Conservation (phyloP, 768 basidiomycete genomes). For the Lactifluus subvellereus region DNA sequence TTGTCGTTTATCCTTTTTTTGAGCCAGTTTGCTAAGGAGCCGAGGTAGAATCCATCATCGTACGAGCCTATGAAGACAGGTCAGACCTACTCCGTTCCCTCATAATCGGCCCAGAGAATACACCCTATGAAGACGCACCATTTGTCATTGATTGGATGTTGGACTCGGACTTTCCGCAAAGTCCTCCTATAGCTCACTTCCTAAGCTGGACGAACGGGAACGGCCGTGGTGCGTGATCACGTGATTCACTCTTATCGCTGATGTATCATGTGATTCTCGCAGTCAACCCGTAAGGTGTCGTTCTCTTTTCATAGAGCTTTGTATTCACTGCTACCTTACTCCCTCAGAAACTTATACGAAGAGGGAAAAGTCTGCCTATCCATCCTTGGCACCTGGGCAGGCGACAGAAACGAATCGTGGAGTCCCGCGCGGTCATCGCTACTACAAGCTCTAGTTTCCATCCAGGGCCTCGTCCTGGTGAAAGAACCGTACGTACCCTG, state of each 20-base stretch:
- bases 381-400: conserved; percentile 87
- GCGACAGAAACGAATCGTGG: conserved; percentile 86
- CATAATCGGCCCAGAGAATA: conserved; percentile 90
- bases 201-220: conserved; percentile 93
- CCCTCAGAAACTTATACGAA: conserved; percentile 76
- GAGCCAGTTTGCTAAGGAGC: not conserved
- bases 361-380: conserved; percentile 94
- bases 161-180: conserved; percentile 76
- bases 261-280: not conserved
- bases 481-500: conserved; percentile 71
- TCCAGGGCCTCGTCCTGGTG: conserved; percentile 89
- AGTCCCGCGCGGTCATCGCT: conserved; percentile 77
- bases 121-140: conserved; percentile 92
- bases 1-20: conserved; percentile 18
- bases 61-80: conserved; percentile 87
- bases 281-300: conserved; percentile 72
- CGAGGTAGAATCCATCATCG: conserved; percentile 70
- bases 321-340: not conserved
- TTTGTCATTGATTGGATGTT: conserved; percentile 94
- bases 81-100: conserved; percentile 80
- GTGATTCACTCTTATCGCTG: not conserved
- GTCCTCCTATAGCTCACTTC: conserved; percentile 84
- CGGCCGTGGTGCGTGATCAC: conserved; percentile 57
- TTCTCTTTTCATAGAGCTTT: not conserved
- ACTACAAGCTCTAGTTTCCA: conserved; percentile 88